phyloP scores from a whole-genome alignment of 1,284 basidiomycete species.

The Retiboletus flavoniger region DNA sequence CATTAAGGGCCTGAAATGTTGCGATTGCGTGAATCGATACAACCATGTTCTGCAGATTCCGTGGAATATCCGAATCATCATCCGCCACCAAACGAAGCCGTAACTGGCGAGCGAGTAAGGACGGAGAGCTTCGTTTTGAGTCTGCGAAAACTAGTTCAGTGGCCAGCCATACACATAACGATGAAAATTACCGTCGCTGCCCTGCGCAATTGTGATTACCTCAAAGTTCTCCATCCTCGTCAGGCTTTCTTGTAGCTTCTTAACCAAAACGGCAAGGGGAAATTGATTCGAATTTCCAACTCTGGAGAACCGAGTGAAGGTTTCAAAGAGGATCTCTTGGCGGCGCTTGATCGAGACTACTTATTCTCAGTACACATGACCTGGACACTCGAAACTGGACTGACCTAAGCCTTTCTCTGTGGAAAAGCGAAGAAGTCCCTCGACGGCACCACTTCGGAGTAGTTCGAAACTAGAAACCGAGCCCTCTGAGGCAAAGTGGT shows the following conservation, averaged over 20 bases:
- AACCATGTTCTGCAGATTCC: constrained; percentile 82
- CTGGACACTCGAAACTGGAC: constrained; percentile 10
- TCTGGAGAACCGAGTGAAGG: constrained; percentile 61
- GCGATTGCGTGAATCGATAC: constrained; percentile 97
- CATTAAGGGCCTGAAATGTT: constrained; percentile 92
- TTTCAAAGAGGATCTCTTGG: constrained; percentile 72
- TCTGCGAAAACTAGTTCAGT: constrained; percentile 44
- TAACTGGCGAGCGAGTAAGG: constrained; percentile 83
- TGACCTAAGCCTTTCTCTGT: constrained; percentile 54
- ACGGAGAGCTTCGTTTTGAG: constrained; percentile 82
- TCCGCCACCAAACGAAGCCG: constrained; percentile 85
- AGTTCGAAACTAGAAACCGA: constrained; percentile 96
- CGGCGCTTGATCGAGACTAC: constrained; percentile 59
- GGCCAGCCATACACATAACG: background rate
- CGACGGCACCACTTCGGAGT: constrained; percentile 89
- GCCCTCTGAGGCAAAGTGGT: constrained; percentile 75
- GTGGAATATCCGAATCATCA: constrained; percentile 84
- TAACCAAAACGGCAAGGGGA: constrained; percentile 81
- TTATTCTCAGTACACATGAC: constrained; percentile 11
- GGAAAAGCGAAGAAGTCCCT: constrained; percentile 81
- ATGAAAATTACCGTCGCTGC: constrained; percentile 57
- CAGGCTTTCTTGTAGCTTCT: constrained; percentile 90
- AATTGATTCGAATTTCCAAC: constrained; percentile 47
- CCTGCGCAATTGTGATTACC: constrained; percentile 82
- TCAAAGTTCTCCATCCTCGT: constrained; percentile 95